Conservation (phyloP, 176 grass and related monocot genomes). For the Hordeum marinum region DNA sequence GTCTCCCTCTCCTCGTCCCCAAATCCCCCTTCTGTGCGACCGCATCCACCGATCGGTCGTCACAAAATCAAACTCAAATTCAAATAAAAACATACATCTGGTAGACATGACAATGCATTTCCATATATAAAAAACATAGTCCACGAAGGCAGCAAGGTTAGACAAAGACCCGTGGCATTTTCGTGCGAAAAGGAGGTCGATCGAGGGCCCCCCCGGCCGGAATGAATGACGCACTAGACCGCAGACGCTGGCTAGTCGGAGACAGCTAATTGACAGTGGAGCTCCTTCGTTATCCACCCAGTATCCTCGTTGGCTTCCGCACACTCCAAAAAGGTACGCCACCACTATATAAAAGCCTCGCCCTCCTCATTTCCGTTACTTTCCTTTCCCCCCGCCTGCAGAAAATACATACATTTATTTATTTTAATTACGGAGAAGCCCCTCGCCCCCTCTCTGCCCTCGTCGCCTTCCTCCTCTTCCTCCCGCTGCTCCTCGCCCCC, state of each 20-base stretch:
- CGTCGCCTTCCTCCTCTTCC: slow-evolving; percentile 24
- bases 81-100: no score
- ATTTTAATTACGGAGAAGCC: slow-evolving; percentile 18
- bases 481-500: not conserved
- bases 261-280: slow-evolving; percentile 56
- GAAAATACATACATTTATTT: not conserved
- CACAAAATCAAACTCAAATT: no score
- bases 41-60: no score
- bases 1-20: no score
- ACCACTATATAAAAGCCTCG: slow-evolving; percentile 31
- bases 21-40: no score
- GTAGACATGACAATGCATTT: no score
- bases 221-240: not conserved
- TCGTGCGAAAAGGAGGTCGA: not conserved
- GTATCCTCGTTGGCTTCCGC: slow-evolving; percentile 46
- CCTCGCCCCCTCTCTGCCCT: not conserved
- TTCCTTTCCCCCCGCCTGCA: slow-evolving; percentile 14
- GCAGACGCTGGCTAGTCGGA: slow-evolving; percentile 8
- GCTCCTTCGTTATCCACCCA: not conserved
- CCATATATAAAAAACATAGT: not conserved
- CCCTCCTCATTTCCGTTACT: slow-evolving; percentile 11
- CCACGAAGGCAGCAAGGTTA: not conserved
- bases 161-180: not conserved
- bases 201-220: not conserved
- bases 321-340: slow-evolving; percentile 2